A percentile compares a stretch with the other conserved stretches of the same genome.
Evolutionary conservation across 371 early-diverging fungal genomes (phyloP).

Genomic region (Apophysomyces sp.): DNA sequence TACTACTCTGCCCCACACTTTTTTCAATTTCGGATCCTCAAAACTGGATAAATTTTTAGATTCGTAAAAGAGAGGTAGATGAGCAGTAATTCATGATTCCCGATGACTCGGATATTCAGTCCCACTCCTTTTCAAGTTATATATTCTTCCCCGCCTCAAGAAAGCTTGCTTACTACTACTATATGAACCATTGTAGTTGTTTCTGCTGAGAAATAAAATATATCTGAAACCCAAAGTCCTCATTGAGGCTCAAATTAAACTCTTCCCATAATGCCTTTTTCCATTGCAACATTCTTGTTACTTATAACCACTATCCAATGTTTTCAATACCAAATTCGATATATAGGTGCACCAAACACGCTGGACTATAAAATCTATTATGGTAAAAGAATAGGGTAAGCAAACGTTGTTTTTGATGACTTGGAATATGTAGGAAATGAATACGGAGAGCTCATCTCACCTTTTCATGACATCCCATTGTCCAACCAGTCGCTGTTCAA

Average conservation of each 20-base stretch:
- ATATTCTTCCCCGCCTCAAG: too few species aligned
- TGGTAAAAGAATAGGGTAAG: constrained; percentile 43
- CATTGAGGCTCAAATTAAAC: too few species aligned
- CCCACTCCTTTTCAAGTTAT: too few species aligned
- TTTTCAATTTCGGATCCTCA: not conserved
- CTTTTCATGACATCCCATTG: constrained; percentile 91
- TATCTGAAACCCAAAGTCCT: too few species aligned
- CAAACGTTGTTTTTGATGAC: too few species aligned
- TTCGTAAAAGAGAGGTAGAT: too few species aligned
- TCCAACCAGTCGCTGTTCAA: constrained; percentile 70
- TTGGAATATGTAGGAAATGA: not conserved
- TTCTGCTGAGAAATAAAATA: too few species aligned
- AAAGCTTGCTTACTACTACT: too few species aligned
- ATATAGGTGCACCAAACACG: constrained; percentile 75
- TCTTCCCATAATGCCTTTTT: not conserved
- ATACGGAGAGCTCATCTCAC: constrained; percentile 56
- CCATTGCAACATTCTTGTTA: not conserved
- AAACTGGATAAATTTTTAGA: not conserved
- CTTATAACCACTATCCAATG: not conserved
- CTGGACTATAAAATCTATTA: constrained; percentile 79
- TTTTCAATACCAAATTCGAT: constrained; percentile 27
- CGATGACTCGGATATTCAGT: too few species aligned
- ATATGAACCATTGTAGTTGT: too few species aligned
- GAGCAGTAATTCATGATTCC: too few species aligned
- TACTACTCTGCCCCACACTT: not conserved